Evolutionary conservation across 108 stramenopile genomes (phyloP).

Genomic region (Discostella pseudostelligera): DNA sequence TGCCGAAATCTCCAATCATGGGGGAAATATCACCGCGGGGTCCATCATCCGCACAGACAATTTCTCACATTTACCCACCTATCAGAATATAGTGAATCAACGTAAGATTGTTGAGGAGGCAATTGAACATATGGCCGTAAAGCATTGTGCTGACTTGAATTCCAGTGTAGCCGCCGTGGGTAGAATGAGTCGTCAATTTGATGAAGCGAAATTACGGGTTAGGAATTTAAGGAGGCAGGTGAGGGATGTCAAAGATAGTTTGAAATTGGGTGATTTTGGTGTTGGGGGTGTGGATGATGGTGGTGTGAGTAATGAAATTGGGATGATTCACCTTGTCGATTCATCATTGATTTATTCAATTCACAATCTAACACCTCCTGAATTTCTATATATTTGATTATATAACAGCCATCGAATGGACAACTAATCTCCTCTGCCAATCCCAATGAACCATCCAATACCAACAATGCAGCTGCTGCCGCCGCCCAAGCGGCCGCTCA

Average conservation of each 20-base stretch:
- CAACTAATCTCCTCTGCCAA: slow-evolving; percentile 25
- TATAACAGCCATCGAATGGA: not conserved
- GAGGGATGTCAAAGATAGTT: slow-evolving; percentile 71
- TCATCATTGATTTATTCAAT: too few relatives aligned
- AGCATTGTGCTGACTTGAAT: slow-evolving; percentile 82
- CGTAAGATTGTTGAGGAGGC: slow-evolving; percentile 72
- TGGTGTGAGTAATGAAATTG: not conserved
- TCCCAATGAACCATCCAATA: slow-evolving; percentile 38
- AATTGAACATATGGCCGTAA: slow-evolving; percentile 81
- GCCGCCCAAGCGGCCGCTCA: slow-evolving; percentile 19
- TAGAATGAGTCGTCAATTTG: slow-evolving; percentile 74
- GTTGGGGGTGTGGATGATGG: slow-evolving; percentile 8
- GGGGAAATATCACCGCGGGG: slow-evolving; percentile 1
- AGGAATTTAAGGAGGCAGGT: slow-evolving; percentile 74
- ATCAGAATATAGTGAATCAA: slow-evolving; percentile 54
- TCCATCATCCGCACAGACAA: slow-evolving; percentile 5
- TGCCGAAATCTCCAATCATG: slow-evolving; percentile 44
- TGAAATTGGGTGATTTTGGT: slow-evolving; percentile 40
- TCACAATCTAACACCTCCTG: too few relatives aligned
- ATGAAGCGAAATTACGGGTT: slow-evolving; percentile 69
- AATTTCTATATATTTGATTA: not conserved
- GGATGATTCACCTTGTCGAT: too few relatives aligned
- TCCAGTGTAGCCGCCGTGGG: slow-evolving; percentile 79
- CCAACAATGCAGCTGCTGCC: slow-evolving; percentile 22
- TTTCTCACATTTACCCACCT: slow-evolving; percentile 54